A percentile compares a stretch with the other conserved stretches of the same genome.
These are phyloP conservation scores for Fusarium sublunatum DNA, from an alignment of 2,329 filamentous ascomycete genomes.

Conservation along the genomic window DNA sequence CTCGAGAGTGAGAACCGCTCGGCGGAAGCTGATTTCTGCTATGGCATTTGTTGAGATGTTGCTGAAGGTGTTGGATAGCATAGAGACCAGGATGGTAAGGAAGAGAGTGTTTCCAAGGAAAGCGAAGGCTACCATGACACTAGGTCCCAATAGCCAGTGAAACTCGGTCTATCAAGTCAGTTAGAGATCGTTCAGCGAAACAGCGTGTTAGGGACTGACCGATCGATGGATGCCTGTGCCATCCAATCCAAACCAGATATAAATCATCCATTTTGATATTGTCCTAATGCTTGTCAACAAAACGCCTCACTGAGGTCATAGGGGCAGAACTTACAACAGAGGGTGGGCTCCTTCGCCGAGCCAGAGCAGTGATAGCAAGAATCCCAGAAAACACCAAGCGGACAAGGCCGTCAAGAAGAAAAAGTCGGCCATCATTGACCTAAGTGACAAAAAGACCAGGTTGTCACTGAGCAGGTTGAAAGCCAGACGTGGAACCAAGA, in stretches of 20 bases:
- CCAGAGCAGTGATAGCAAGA: conserved; percentile 83
- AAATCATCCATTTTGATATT: conserved; percentile 91
- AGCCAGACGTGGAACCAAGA: conserved; percentile 81
- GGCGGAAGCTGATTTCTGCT: conserved; percentile 85
- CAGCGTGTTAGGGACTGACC: conserved; percentile 49
- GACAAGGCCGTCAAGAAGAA: conserved; percentile 79
- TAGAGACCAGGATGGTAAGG: conserved; percentile 88
- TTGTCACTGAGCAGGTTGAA: conserved; percentile 88
- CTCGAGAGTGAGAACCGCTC: conserved; percentile 84
- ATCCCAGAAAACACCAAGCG: conserved; percentile 86
- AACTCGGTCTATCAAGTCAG: conserved; percentile 67
- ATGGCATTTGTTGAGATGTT: conserved; percentile 80
- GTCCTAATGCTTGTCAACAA: conserved; percentile 56
- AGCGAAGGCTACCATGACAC: conserved; percentile 84
- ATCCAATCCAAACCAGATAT: conserved; percentile 91
- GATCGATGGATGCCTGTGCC: conserved; percentile 72
- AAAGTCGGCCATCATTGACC: conserved; percentile 89
- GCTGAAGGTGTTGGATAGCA: conserved; percentile 86
- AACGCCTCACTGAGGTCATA: background rate
- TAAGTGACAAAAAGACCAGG: conserved; percentile 81
- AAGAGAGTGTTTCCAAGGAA: conserved; percentile 90
- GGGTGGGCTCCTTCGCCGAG: conserved; percentile 73
- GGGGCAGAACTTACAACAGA: conserved; percentile 60
- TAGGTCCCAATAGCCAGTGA: conserved; percentile 81
- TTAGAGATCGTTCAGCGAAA: conserved; percentile 8